Evolutionary conservation across 2,329 filamentous ascomycete genomes (phyloP), one percentile per base, ranked within the genome.

Genomic region (Orbilia javanica): DNA sequence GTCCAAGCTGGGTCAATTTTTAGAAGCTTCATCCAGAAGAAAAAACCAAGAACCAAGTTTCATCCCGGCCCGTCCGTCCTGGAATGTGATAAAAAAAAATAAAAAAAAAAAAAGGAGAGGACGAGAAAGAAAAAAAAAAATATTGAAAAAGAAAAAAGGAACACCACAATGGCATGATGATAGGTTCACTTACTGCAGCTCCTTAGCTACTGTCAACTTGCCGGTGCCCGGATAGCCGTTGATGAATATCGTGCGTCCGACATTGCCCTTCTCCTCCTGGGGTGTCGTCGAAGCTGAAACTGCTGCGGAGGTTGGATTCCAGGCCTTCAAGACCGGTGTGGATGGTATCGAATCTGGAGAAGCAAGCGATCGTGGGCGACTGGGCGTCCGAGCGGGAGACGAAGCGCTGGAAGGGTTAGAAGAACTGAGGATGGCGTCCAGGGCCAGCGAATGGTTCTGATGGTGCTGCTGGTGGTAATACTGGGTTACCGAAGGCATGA

Each of bases 221-320:
- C 83, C 82, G 27, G 83, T 80, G 31, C 81, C 82, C 10, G 83
- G 82, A 66, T 82, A 82, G 46, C 83, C 83, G 70, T 83, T 83
- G 76, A 83, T 83, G 80, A 83, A 83, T 48, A 84, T 81, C 4
- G 74, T 78, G 34, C 74, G 46, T 42, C 67, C 74, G 25, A 62
- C 60, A 53, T 52, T 68, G 62, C 62, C 53, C 22, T 29, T 39
- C 53, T 78, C 68, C 25, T 78, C 74, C 42, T 53, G 55, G 4
- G 27, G 31, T 31, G 65, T 46, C 25, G 64, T 52, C n/a, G 73
- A 48, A 50, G 57, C 15, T 31, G 53, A 44, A 36, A 27, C 27
- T 5, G n/a, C 66, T 7, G 48, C 39, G 39, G 73, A 66, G 6
- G 67, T 68, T 31, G 67, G 34, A 50, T 78, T 78, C 74, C 74